These are phyloP conservation scores for Kickxella alabastrina DNA, from an alignment of 192 early-diverging fungal species.

Conservation along the genomic window DNA sequence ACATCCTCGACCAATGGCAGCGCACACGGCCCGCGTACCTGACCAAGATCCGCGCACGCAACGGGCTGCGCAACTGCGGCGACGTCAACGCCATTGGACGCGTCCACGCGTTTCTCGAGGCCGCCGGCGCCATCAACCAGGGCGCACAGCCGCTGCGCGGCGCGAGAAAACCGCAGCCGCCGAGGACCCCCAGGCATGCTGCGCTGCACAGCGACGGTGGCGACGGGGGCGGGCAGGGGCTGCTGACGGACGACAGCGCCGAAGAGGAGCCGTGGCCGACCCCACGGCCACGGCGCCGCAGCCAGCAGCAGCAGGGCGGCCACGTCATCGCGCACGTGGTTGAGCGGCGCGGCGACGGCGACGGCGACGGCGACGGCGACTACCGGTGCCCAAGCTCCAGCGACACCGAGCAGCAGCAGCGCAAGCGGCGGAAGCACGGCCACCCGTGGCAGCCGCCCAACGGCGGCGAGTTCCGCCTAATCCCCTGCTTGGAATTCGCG, in stretches of 20 bases:
- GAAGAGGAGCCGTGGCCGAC: too few relatives aligned
- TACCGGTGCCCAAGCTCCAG: conserved; percentile 20
- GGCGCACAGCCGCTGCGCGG: too few relatives aligned
- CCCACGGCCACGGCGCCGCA: too few relatives aligned
- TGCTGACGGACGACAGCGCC: conserved; percentile 9
- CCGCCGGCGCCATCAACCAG: conserved; percentile 72
- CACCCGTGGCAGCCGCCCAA: conserved; percentile 1
- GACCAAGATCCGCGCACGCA: conserved; percentile 76
- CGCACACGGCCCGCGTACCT: conserved; percentile 64
- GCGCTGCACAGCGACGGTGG: not conserved
- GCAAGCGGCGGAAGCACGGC: not conserved
- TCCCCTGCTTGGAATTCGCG: conserved; percentile 22
- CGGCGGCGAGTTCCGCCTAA: conserved; percentile 38
- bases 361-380: conserved; percentile 28
- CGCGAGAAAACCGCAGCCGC: too few relatives aligned
- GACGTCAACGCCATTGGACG: conserved; percentile 92
- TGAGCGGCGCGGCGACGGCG: conserved; percentile 21
- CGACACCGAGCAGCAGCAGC: not conserved
- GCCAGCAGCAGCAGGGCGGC: conserved; percentile 14
- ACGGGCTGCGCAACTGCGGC: conserved; percentile 74
- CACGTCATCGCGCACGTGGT: conserved; percentile 32
- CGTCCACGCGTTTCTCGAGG: conserved; percentile 81
- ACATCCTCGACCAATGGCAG: conserved; percentile 80
- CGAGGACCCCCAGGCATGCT: not conserved
- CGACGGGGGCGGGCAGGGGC: not conserved